These are phyloP conservation scores for Lipomyces anomalus DNA, from an alignment of 805 yeast species.

Conservation along the genomic window DNA sequence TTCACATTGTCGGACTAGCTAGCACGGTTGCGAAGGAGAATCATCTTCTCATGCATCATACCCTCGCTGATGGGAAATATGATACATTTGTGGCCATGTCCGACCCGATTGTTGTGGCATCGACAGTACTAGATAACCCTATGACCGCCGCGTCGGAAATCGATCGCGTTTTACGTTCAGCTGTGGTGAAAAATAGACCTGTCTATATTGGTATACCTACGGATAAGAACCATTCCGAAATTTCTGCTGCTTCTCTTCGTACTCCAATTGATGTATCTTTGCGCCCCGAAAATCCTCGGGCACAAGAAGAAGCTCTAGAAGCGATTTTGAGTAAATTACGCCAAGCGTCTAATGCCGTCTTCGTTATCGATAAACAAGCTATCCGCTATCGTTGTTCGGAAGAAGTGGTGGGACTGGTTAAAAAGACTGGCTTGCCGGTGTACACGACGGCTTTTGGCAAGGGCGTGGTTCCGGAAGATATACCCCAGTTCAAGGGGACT, in stretches of 20 bases:
- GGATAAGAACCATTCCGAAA: slow-evolving; percentile 59
- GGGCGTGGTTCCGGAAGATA: too few species aligned
- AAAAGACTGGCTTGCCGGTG: too few species aligned
- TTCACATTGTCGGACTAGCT: slow-evolving; percentile 85
- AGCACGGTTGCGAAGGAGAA: slow-evolving; percentile 66
- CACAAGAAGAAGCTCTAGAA: too few species aligned
- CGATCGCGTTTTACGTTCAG: slow-evolving; percentile 68
- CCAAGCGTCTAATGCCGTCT: too few species aligned
- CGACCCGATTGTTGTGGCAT: slow-evolving; percentile 59
- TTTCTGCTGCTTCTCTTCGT: slow-evolving; percentile 52
- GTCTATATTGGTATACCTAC: slow-evolving; percentile 80
- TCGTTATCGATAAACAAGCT: too few species aligned
- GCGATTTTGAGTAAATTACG: too few species aligned
- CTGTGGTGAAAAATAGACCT: slow-evolving; percentile 69
- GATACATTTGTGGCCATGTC: slow-evolving; percentile 77
- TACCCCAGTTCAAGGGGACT: too few species aligned
- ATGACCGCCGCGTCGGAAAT: slow-evolving; percentile 62
- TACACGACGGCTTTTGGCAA: too few species aligned
- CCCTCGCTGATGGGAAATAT: slow-evolving; percentile 78
- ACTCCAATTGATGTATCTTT: slow-evolving; percentile 60
- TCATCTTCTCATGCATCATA: slow-evolving; percentile 72
- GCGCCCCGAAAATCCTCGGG: too few species aligned
- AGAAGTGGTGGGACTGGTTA: too few species aligned
- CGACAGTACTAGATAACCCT: slow-evolving; percentile 59
- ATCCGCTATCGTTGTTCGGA: too few species aligned